Evolutionary conservation across 768 basidiomycete genomes (phyloP).

Genomic region (Pleurotus tuber-regium): DNA sequence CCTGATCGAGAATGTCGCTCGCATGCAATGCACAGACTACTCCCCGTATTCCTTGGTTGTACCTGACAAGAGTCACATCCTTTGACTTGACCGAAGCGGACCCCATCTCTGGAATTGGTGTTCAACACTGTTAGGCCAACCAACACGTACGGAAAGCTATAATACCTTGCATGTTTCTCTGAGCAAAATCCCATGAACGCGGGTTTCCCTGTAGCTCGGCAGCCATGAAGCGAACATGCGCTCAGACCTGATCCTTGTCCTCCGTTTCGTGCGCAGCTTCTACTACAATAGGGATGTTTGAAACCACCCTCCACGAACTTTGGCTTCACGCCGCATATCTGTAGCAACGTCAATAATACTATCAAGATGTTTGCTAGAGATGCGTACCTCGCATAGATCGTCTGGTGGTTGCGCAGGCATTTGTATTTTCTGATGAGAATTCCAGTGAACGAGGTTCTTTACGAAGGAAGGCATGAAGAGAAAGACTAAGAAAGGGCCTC

Average conservation of each 20-base stretch:
- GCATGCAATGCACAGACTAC: slow-evolving; percentile 46
- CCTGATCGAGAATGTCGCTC: slow-evolving; percentile 41
- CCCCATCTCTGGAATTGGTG: slow-evolving; percentile 42
- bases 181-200: slow-evolving; percentile 56
- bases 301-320: slow-evolving; percentile 62
- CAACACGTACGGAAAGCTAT: no score
- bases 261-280: slow-evolving; percentile 53
- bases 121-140: no score
- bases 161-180: slow-evolving; percentile 57
- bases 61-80: slow-evolving; percentile 48
- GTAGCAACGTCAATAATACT: not conserved
- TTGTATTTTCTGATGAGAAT: slow-evolving; percentile 26
- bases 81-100: slow-evolving; percentile 44
- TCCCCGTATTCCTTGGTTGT: slow-evolving; percentile 42
- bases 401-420: slow-evolving; percentile 18
- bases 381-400: slow-evolving; percentile 47
- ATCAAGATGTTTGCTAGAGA: not conserved
- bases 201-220: slow-evolving; percentile 48
- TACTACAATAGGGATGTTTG: slow-evolving; percentile 59
- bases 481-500: slow-evolving; percentile 11
- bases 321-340: slow-evolving; percentile 60
- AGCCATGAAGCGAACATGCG: slow-evolving; percentile 49
- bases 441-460: slow-evolving; percentile 41
- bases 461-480: slow-evolving; percentile 31
- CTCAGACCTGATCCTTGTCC: slow-evolving; percentile 31